These are phyloP conservation scores for Boletus patriciae DNA, from an alignment of 768 basidiomycete species.

Conservation along the genomic window DNA sequence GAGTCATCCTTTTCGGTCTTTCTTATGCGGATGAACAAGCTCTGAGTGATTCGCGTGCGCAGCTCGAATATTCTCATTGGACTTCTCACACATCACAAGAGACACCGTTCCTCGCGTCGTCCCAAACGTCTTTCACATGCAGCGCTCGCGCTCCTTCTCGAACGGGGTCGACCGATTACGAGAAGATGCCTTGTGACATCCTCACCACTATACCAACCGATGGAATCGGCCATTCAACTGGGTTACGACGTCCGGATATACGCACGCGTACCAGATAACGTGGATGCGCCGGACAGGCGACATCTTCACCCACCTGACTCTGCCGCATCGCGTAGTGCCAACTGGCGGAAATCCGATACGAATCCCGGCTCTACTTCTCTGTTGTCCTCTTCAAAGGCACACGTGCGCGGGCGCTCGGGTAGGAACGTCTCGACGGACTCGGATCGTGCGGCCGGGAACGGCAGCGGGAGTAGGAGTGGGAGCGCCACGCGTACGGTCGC, in stretches of 20 bases:
- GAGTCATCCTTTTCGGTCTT: slow-evolving; percentile 15
- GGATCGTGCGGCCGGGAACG: slow-evolving; percentile 14
- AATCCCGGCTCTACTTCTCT: neutral
- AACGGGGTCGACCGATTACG: slow-evolving; percentile 75
- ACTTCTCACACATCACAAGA: slow-evolving; percentile 67
- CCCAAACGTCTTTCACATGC: slow-evolving; percentile 68
- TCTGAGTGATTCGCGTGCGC: slow-evolving; percentile 10
- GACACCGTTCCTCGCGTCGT: slow-evolving; percentile 43
- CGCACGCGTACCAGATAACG: slow-evolving; percentile 67
- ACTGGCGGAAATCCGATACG: slow-evolving; percentile 26
- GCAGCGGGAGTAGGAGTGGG: slow-evolving; percentile 9
- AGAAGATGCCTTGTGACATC: slow-evolving; percentile 78
- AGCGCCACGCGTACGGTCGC: slow-evolving; percentile 12
- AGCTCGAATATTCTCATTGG: slow-evolving; percentile 91
- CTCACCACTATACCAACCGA: slow-evolving; percentile 81
- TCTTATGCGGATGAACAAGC: neutral
- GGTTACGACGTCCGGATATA: slow-evolving; percentile 76
- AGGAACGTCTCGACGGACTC: slow-evolving; percentile 31
- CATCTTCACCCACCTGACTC: slow-evolving; percentile 13
- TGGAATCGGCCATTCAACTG: slow-evolving; percentile 67
- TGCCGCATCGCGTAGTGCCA: slow-evolving; percentile 10
- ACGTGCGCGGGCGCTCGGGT: slow-evolving; percentile 16
- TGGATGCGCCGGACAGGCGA: slow-evolving; percentile 58
- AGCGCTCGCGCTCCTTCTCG: slow-evolving; percentile 73
- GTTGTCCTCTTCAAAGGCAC: slow-evolving; percentile 6